A percentile compares a stretch with the other conserved stretches of the same genome.
These are phyloP conservation scores for Phlebiopsis flavidoalba DNA, from an alignment of 768 basidiomycete genomes.

Conservation along the genomic window DNA sequence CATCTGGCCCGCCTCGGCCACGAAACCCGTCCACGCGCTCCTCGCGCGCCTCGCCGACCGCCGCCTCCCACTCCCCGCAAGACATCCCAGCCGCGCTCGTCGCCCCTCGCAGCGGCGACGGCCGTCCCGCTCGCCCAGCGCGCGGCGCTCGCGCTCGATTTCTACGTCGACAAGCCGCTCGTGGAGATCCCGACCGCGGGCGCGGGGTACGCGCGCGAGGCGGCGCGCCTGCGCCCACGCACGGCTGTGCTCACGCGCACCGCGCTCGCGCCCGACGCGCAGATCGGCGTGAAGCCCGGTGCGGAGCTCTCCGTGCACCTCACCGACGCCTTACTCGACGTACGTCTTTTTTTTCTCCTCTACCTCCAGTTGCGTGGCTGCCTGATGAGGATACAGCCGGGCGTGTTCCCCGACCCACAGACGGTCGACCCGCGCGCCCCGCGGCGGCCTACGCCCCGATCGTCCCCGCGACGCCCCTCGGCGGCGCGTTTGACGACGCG, in stretches of 20 bases:
- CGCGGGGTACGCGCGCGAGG: constrained; percentile 50
- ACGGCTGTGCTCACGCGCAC: constrained; percentile 27
- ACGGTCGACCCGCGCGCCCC: constrained; percentile 30
- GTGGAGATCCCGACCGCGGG: constrained; percentile 24
- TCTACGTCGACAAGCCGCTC: constrained; percentile 22
- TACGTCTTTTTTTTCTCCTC: constrained; percentile 5
- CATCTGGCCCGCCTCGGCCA: too few relatives aligned
- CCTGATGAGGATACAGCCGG: constrained; percentile 23
- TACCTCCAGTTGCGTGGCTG: constrained; percentile 11
- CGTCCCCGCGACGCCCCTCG: constrained; percentile 37
- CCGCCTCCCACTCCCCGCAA: too few relatives aligned
- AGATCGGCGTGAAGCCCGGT: constrained; percentile 33
- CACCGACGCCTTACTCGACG: constrained; percentile 40
- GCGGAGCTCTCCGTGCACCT: constrained; percentile 37
- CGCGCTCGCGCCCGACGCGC: constrained; percentile 30
- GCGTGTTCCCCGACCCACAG: constrained; percentile 37
- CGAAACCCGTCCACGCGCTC: too few relatives aligned
- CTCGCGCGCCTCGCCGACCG: too few relatives aligned
- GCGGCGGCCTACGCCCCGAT: constrained; percentile 24
- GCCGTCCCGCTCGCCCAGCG: too few relatives aligned
- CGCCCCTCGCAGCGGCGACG: too few relatives aligned
- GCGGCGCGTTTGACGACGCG: constrained; percentile 27
- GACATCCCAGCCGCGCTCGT: too few relatives aligned
- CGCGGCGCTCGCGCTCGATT: too few relatives aligned
- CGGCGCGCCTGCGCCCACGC: constrained; percentile 9